Conservation (phyloP, 73 alveolate species). For the Tetrahymena elliotti region DNA sequence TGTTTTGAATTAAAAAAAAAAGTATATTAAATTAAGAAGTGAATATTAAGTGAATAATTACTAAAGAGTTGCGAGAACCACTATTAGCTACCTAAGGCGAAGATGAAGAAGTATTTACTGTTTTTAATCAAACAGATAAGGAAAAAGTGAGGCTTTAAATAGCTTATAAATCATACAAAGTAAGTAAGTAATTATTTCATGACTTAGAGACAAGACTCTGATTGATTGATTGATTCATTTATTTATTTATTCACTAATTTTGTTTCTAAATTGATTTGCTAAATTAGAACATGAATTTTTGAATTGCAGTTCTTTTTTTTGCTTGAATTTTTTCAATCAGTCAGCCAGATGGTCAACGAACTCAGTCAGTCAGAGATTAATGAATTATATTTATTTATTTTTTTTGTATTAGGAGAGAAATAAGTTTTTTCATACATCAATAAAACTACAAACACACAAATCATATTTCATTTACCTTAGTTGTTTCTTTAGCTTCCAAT, state of each 20-base stretch:
- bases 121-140: neutral
- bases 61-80: neutral
- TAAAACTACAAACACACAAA: neutral
- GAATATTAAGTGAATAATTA: neutral
- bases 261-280: neutral
- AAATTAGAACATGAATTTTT: neutral
- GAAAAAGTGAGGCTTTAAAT: neutral
- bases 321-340: neutral
- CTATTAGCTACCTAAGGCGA: neutral
- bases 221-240: neutral
- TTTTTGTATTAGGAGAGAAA: neutral
- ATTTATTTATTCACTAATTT: neutral
- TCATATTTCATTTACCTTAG: neutral
- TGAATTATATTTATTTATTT: no score
- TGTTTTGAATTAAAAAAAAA: neutral
- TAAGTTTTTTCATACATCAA: neutral
- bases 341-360: neutral
- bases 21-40: neutral
- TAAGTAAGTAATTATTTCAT: neutral
- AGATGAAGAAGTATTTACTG: neutral
- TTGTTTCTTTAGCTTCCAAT: neutral
- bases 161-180: neutral
- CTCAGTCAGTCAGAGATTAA: neutral
- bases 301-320: neutral
- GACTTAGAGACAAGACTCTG: neutral